Conservation (phyloP, 805 yeast species). For the Debaryomyces hansenii region DNA sequence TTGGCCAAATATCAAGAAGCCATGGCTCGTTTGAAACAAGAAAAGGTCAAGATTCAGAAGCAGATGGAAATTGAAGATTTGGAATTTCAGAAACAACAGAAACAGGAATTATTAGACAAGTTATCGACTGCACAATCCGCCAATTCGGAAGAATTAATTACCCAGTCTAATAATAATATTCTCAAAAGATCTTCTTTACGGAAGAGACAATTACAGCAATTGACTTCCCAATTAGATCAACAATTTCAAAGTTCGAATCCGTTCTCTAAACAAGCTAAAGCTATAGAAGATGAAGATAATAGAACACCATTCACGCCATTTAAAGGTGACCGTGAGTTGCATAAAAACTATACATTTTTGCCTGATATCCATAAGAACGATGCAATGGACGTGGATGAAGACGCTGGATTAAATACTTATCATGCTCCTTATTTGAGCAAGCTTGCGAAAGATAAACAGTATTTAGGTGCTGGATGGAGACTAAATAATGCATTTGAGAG, state of each 20-base stretch:
- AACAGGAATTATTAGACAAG: constrained; percentile 41
- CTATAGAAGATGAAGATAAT: constrained; percentile 18
- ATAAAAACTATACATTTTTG: constrained; percentile 50
- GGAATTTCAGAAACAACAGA: constrained; percentile 40
- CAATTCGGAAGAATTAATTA: constrained; percentile 40
- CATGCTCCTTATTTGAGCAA: constrained; percentile 48
- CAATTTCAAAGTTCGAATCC: constrained; percentile 33
- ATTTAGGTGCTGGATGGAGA: constrained; percentile 83
- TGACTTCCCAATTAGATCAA: constrained; percentile 55
- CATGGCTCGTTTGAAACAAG: constrained; percentile 54
- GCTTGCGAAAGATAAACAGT: constrained; percentile 60
- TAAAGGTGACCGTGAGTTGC: constrained; percentile 76
- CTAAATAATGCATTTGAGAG: constrained; percentile 68
- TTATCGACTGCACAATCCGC: constrained; percentile 27
- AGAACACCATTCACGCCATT: constrained; percentile 86
- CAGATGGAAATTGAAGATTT: constrained; percentile 50
- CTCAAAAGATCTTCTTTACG: constrained; percentile 66
- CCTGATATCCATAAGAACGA: constrained; percentile 23
- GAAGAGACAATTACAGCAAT: constrained; percentile 57
- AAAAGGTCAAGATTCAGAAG: constrained; percentile 65
- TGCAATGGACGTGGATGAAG: constrained; percentile 22
- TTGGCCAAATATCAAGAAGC: constrained; percentile 64
- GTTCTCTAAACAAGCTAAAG: constrained; percentile 23
- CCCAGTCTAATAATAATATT: constrained; percentile 37
- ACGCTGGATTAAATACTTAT: constrained; percentile 30